Conservation (phyloP, 2,329 filamentous ascomycete genomes). For the Sclerotinia trifoliorum region DNA sequence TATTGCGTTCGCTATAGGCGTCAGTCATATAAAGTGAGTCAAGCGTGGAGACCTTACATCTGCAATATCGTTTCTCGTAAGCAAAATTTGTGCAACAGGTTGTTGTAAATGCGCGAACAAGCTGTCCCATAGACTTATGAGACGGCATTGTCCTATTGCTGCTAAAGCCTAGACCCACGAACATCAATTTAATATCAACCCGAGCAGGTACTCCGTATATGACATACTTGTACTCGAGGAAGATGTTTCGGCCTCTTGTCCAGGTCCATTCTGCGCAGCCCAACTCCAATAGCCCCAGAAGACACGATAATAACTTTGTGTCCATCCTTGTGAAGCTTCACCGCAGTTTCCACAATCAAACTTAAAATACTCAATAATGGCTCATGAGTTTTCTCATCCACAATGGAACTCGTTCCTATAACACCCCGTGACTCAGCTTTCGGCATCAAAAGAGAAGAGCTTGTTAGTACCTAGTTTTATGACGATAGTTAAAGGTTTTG, state of each 20-base stretch:
- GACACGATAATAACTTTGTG: constrained; percentile 95
- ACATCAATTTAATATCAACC: neutral
- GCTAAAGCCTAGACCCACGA: constrained; percentile 67
- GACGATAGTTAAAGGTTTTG: constrained; percentile 61
- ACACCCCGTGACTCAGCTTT: constrained; percentile 21
- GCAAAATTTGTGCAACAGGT: constrained; percentile 88
- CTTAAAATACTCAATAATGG: constrained; percentile 88
- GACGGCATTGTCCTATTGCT: constrained; percentile 90
- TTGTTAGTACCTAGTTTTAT: constrained; percentile 60
- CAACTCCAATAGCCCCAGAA: constrained; percentile 94
- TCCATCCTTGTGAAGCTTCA: constrained; percentile 82
- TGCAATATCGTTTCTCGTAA: constrained; percentile 94
- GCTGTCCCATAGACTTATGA: constrained; percentile 95
- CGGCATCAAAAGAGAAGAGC: neutral
- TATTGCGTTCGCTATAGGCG: constrained; percentile 75
- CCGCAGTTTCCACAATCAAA: constrained; percentile 90
- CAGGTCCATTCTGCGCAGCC: constrained; percentile 84
- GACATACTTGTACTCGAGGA: constrained; percentile 72
- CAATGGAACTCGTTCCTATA: constrained; percentile 97
- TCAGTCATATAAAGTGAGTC: constrained; percentile 26
- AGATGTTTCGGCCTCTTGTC: constrained; percentile 86
- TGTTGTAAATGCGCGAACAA: constrained; percentile 85
- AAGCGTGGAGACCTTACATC: constrained; percentile 58
- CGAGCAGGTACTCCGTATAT: neutral
- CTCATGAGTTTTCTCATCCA: constrained; percentile 92